These are phyloP conservation scores for Dryadomyces quercivorus DNA, from an alignment of 2,329 filamentous ascomycete species.

Conservation along the genomic window DNA sequence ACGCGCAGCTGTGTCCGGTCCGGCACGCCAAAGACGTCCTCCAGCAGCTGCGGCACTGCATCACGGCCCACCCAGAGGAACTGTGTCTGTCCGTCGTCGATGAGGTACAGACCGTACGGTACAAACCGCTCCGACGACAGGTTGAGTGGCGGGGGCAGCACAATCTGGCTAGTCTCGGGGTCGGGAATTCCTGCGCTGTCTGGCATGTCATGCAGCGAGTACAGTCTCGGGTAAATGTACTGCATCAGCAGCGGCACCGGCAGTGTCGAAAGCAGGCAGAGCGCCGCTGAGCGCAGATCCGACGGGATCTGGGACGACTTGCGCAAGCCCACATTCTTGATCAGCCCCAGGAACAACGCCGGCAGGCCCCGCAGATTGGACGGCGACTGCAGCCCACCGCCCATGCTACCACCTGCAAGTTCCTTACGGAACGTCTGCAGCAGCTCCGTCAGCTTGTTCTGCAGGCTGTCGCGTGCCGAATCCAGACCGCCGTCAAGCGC, in stretches of 20 bases:
- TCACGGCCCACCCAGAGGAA: conserved; percentile 96
- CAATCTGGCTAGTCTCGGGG: conserved; percentile 74
- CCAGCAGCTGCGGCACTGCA: conserved; percentile 75
- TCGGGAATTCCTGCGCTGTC: conserved; percentile 82
- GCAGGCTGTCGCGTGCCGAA: conserved; percentile 77
- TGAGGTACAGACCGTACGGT: conserved; percentile 84
- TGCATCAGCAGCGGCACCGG: conserved; percentile 83
- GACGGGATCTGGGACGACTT: conserved; percentile 90
- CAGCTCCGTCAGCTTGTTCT: conserved; percentile 84
- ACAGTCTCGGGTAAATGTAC: conserved; percentile 78
- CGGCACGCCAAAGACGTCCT: conserved; percentile 80
- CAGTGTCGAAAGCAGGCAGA: conserved; percentile 88
- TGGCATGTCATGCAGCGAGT: conserved; percentile 92
- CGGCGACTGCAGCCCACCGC: conserved; percentile 86
- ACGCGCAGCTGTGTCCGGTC: conserved; percentile 79
- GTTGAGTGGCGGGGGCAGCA: conserved; percentile 74
- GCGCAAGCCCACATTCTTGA: conserved; percentile 89
- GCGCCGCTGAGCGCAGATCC: conserved; percentile 82
- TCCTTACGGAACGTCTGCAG: conserved; percentile 96
- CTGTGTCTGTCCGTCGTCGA: conserved; percentile 94
- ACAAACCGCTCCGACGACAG: conserved; percentile 80
- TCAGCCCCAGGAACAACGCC: conserved; percentile 82
- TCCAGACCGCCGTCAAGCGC: conserved; percentile 71
- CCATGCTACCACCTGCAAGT: conserved; percentile 88
- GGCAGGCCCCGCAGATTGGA: conserved; percentile 82